Percentiles rank a stretch among this genome's conserved stretches.
Evolutionary conservation across 129 eudicot genomes (phyloP).

Genomic region (Helianthus tuberosus): DNA sequence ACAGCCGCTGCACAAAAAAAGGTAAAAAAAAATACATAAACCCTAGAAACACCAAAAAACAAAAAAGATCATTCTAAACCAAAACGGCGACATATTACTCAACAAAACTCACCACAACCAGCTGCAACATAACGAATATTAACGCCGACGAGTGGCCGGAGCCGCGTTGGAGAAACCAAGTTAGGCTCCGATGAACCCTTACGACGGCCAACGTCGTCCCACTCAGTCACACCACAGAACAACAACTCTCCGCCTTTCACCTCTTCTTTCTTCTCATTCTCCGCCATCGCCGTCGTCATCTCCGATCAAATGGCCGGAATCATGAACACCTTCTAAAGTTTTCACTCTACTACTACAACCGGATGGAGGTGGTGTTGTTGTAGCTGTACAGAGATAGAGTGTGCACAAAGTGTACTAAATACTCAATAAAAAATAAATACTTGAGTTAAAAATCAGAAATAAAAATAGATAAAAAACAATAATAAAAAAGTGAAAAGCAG

Average conservation of each 20-base stretch:
- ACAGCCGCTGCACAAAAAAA: conserved; percentile 59
- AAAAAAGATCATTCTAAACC: background rate
- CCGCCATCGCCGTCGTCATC: conserved; percentile 54
- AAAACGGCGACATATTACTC: background rate
- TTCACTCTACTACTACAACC: too few species aligned
- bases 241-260: conserved; percentile 78
- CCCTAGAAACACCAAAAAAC: background rate
- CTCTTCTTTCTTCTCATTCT: conserved; percentile 39
- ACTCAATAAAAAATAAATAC: too few species aligned
- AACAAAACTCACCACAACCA: conserved; percentile 70
- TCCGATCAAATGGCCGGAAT: conserved; percentile 31
- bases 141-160: conserved; percentile 85
- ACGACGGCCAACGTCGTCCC: conserved; percentile 74
- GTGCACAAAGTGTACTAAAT: too few species aligned
- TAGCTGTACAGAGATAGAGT: too few species aligned
- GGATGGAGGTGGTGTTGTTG: too few species aligned
- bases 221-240: conserved; percentile 78
- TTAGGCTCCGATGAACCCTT: conserved; percentile 53
- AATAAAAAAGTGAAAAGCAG: too few species aligned
- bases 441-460: too few species aligned
- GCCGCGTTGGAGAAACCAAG: conserved; percentile 76
- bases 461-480: too few species aligned
- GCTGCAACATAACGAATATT: conserved; percentile 82
- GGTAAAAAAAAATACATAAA: background rate
- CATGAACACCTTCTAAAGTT: too few species aligned